Conservation (phyloP, 129 eudicot genomes). For the Oenanthe sinensis region DNA sequence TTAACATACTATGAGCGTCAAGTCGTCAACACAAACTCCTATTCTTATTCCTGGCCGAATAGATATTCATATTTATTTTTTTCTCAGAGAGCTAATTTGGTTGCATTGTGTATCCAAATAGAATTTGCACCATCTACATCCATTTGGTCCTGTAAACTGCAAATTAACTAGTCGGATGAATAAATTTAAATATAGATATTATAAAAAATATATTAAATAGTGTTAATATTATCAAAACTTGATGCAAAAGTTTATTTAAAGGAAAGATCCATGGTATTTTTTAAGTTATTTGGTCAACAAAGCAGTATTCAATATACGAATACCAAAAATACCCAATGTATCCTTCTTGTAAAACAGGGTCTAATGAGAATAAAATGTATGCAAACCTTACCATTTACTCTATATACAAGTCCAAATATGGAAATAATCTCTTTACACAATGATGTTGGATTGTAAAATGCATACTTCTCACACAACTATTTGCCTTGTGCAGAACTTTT, state of each 20-base stretch:
- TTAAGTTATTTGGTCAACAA: neutral
- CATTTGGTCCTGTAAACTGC: neutral
- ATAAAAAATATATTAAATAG: neutral
- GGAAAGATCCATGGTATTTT: neutral
- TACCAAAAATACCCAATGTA: too few relatives aligned
- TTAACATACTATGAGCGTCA: neutral
- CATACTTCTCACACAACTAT: neutral
- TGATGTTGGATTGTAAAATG: neutral
- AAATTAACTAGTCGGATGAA: neutral
- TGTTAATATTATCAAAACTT: neutral
- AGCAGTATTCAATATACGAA: neutral
- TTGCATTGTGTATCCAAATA: neutral
- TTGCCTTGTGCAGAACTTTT: neutral
- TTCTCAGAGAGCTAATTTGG: neutral
- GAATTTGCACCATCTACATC: neutral
- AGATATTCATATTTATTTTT: neutral
- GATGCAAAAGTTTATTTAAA: neutral
- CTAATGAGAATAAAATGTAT: too few relatives aligned
- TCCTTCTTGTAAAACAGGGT: too few relatives aligned
- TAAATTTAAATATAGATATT: neutral
- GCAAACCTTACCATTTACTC: neutral
- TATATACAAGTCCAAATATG: neutral
- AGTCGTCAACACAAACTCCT: neutral
- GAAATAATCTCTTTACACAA: neutral
- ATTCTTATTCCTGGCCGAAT: neutral